Conservation (phyloP, 1,284 basidiomycete species). For the Melanopsichium pennsylvanicum region DNA sequence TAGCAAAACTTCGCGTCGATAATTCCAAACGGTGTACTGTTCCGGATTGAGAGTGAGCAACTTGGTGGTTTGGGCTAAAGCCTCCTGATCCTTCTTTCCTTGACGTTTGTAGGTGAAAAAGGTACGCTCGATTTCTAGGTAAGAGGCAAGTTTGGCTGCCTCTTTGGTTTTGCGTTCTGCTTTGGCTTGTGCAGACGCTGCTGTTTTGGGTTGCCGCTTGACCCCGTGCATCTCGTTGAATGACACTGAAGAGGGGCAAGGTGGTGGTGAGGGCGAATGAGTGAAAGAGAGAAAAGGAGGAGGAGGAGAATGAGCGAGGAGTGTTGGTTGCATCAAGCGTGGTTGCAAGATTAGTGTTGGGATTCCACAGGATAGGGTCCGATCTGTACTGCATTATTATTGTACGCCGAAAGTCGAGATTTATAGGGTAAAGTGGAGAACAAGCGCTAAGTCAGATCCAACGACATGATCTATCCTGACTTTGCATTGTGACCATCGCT, state of each 20-base stretch:
- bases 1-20: constrained; percentile 49
- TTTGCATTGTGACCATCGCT: background rate
- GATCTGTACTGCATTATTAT: no score
- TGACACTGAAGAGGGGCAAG: background rate
- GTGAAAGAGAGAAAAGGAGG: background rate
- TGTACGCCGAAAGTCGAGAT: no score
- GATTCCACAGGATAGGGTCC: no score
- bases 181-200: constrained; percentile 27
- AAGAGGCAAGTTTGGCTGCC: constrained; percentile 42
- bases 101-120: constrained; percentile 40
- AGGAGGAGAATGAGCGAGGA: no score
- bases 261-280: background rate
- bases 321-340: no score
- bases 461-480: no score
- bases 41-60: constrained; percentile 62
- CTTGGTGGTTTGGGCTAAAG: constrained; percentile 51
- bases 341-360: no score
- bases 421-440: no score
- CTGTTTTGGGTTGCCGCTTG: constrained; percentile 32
- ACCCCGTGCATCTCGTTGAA: constrained; percentile 41
- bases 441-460: no score
- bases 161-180: constrained; percentile 55
- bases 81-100: constrained; percentile 16
- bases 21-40: constrained; percentile 64
- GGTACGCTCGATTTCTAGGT: constrained; percentile 40